These are phyloP conservation scores for Coelastrella sp. DNA, from an alignment of 139 green algal species.

Conservation along the genomic window DNA sequence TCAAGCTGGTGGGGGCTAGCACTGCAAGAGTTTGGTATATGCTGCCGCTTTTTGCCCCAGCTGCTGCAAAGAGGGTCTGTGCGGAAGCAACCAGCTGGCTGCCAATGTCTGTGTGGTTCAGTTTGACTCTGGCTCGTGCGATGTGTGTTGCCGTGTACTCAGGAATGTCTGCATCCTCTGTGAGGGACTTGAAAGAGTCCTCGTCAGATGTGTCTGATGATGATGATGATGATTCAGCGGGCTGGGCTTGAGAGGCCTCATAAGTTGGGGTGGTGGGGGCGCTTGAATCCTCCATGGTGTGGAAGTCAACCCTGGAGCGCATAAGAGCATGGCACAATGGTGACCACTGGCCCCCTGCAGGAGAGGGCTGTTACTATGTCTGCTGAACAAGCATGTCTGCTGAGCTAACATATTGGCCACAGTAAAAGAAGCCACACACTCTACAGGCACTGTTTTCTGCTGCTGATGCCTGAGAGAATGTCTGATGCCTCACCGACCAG, in stretches of 20 bases:
- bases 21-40: conserved; percentile 1
- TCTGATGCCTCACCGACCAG: too few relatives aligned
- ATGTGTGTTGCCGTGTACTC: neutral
- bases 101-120: neutral
- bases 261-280: neutral
- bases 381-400: too few relatives aligned
- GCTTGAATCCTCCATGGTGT: neutral
- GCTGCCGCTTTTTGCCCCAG: neutral
- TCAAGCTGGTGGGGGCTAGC: neutral
- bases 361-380: too few relatives aligned
- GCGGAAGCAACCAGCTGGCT: conserved; percentile 6
- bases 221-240: neutral
- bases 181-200: neutral
- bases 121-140: neutral
- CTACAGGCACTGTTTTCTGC: too few relatives aligned
- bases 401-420: too few relatives aligned
- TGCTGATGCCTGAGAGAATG: too few relatives aligned
- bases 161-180: neutral
- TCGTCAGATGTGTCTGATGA: neutral
- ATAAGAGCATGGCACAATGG: neutral
- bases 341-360: too few relatives aligned
- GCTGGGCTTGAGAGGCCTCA: neutral
- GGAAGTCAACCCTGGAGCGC: conserved; percentile 45
- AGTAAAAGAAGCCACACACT: too few relatives aligned
- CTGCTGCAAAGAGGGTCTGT: conserved; percentile 16